Evolutionary conservation across 768 basidiomycete species (phyloP).

Genomic region (Leucocoprinus birnbaumii): DNA sequence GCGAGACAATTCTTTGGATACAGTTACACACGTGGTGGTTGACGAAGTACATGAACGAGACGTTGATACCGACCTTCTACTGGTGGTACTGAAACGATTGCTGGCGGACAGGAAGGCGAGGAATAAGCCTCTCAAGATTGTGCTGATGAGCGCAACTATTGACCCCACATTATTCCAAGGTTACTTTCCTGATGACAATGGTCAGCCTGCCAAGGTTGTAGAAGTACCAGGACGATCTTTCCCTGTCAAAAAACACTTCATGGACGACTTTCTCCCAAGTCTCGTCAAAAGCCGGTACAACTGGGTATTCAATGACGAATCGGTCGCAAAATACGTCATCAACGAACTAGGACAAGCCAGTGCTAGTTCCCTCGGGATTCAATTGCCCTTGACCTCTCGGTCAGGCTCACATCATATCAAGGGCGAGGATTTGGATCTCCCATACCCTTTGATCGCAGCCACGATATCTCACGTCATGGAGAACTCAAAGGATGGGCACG

Average conservation of each 20-base stretch:
- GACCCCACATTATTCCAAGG: constrained; percentile 85
- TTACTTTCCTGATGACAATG: constrained; percentile 73
- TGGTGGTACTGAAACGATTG: constrained; percentile 86
- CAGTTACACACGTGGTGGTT: constrained; percentile 86
- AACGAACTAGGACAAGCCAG: constrained; percentile 53
- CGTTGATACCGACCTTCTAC: constrained; percentile 85
- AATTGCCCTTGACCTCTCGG: constrained; percentile 15
- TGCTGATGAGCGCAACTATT: constrained; percentile 96
- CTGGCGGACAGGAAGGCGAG: constrained; percentile 69
- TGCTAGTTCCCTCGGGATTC: constrained; percentile 25
- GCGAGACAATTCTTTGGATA: constrained; percentile 51
- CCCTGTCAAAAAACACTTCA: constrained; percentile 78
- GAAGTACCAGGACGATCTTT: constrained; percentile 90
- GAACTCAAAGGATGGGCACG: constrained; percentile 76
- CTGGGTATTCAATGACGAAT: constrained; percentile 73
- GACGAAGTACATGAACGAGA: constrained; percentile 98
- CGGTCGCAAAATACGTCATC: constrained; percentile 67
- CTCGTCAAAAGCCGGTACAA: constrained; percentile 38
- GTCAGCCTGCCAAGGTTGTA: constrained; percentile 62
- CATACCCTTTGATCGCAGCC: constrained; percentile 77
- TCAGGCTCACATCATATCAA: constrained; percentile 7
- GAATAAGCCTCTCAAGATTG: constrained; percentile 74
- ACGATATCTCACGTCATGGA: constrained; percentile 76
- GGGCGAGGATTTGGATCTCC: constrained; percentile 70
- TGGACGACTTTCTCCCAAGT: constrained; percentile 71